Conservation (phyloP, 441 rosid genomes). For the Biscutella laevigata region DNA sequence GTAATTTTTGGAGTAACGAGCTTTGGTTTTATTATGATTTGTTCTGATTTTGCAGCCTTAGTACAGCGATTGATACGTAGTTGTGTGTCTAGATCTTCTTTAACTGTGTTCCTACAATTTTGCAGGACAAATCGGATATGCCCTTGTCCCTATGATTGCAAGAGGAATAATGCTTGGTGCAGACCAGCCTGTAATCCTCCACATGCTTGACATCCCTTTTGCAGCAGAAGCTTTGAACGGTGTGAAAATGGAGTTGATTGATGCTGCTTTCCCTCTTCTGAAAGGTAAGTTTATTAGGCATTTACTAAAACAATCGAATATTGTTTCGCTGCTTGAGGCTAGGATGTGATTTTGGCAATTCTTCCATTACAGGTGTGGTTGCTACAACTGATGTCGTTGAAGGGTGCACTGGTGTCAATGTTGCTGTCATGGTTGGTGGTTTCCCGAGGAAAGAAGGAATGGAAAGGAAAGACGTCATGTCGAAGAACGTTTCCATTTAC, state of each 20-base stretch:
- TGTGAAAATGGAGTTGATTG: slow-evolving; percentile 81
- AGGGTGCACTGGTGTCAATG: slow-evolving; percentile 70
- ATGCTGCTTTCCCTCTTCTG: slow-evolving; percentile 86
- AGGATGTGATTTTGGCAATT: neutral
- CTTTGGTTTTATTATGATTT: too few relatives aligned
- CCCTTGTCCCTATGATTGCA: slow-evolving; percentile 90
- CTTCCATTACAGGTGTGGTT: slow-evolving; percentile 50
- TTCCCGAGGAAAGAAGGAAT: slow-evolving; percentile 93
- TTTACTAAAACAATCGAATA: too few relatives aligned
- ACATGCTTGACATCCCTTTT: slow-evolving; percentile 86
- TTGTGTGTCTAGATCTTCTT: neutral
- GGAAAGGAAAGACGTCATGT: slow-evolving; percentile 93
- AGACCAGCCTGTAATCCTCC: slow-evolving; percentile 90
- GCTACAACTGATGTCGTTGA: slow-evolving; percentile 87
- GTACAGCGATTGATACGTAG: neutral
- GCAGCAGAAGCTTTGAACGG: slow-evolving; percentile 89
- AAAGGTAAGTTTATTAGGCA: slow-evolving; percentile 66
- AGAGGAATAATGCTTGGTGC: slow-evolving; percentile 83
- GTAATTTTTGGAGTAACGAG: too few relatives aligned
- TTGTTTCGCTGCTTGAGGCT: neutral
- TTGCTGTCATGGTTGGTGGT: slow-evolving; percentile 92
- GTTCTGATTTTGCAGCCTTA: neutral
- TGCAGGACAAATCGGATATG: slow-evolving; percentile 91
- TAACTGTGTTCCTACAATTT: neutral
- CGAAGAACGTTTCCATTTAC: slow-evolving; percentile 86